Evolutionary conservation across 2,329 filamentous ascomycete species (phyloP).

Genomic region (Aspergillus neotritici): DNA sequence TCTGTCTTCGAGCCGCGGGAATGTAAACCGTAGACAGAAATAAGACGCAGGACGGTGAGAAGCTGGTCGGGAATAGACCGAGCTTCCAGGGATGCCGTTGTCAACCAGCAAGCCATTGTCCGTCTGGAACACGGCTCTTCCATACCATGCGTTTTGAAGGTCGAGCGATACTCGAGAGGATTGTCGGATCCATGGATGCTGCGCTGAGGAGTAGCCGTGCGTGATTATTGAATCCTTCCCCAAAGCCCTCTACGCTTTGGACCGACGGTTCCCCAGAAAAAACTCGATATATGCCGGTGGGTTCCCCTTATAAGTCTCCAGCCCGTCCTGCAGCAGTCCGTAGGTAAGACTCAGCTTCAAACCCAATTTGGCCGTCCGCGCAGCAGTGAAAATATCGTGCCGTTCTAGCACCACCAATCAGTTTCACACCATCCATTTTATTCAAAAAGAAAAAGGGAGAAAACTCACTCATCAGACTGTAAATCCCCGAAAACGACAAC

Average conservation of each 20-base stretch:
- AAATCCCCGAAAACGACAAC: slow-evolving; percentile 75
- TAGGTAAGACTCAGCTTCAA: slow-evolving; percentile 73
- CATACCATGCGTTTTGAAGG: no score
- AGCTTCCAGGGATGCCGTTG: no score
- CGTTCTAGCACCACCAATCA: slow-evolving; percentile 51
- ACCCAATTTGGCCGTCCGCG: slow-evolving; percentile 72
- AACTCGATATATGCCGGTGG: slow-evolving; percentile 70
- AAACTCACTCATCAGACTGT: slow-evolving; percentile 75
- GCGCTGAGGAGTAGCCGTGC: no score
- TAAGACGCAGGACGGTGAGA: no score
- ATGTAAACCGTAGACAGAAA: no score
- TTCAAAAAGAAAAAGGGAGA: not conserved
- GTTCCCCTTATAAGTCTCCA: slow-evolving; percentile 65
- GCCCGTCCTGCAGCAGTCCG: slow-evolving; percentile 71
- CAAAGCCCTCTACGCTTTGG: not conserved
- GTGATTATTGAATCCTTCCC: no score
- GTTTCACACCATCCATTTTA: slow-evolving; percentile 10
- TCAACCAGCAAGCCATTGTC: no score
- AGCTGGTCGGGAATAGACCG: no score
- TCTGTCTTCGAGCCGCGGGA: no score
- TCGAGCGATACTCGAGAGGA: no score
- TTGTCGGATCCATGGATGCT: no score
- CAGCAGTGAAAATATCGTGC: slow-evolving; percentile 70
- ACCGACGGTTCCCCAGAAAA: slow-evolving; percentile 45
- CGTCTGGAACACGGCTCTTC: no score